These are phyloP conservation scores for Clonostachys chloroleuca DNA, from an alignment of 2,329 filamentous ascomycete genomes.

Conservation along the genomic window DNA sequence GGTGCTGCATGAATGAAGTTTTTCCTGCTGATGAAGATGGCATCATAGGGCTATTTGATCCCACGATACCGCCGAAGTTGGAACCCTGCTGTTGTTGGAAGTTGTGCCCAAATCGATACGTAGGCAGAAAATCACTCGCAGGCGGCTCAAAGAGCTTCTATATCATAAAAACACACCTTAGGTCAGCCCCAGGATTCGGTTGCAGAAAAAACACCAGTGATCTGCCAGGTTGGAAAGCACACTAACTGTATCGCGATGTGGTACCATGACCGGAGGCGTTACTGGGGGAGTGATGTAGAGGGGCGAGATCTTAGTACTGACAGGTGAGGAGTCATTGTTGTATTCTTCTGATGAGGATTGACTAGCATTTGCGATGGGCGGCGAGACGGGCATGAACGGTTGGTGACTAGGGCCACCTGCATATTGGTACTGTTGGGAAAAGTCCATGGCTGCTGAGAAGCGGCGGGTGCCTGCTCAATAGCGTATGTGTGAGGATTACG, in stretches of 20 bases:
- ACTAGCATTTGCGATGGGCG: slow-evolving; percentile 47
- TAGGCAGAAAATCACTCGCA: no score
- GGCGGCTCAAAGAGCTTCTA: not conserved
- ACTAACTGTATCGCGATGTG: slow-evolving; percentile 24
- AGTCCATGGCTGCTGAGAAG: slow-evolving; percentile 38
- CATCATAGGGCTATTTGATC: no score
- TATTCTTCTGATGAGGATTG: slow-evolving; percentile 51
- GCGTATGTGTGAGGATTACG: no score
- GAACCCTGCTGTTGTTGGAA: no score
- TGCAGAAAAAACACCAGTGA: not conserved
- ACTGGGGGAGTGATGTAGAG: slow-evolving; percentile 15
- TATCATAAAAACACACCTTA: no score
- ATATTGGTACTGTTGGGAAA: slow-evolving; percentile 41
- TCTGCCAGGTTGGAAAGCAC: slow-evolving; percentile 14
- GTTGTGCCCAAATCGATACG: no score
- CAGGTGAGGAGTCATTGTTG: slow-evolving; percentile 48
- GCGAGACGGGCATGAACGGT: slow-evolving; percentile 48
- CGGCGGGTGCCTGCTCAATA: no score
- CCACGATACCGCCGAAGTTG: no score
- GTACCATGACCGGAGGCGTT: slow-evolving; percentile 17
- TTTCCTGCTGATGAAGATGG: slow-evolving; percentile 35
- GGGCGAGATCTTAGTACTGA: slow-evolving; percentile 28
- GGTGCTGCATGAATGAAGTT: slow-evolving; percentile 40
- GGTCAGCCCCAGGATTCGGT: no score
- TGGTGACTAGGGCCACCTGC: slow-evolving; percentile 23